Evolutionary conservation across 176 grass and related monocot species (phyloP).

Genomic region (Raddia guianensis): DNA sequence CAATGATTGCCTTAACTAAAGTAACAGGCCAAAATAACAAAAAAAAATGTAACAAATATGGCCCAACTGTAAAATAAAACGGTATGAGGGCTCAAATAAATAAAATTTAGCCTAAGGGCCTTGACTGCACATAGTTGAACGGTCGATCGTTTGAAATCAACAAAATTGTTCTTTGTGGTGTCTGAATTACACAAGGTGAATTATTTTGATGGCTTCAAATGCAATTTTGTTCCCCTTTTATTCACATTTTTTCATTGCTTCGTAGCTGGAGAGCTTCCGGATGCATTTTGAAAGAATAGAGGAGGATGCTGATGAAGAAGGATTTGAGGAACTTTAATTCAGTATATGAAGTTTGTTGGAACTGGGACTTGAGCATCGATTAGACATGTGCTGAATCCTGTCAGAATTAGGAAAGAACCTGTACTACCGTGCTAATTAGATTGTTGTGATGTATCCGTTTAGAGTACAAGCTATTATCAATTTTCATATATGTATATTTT

Average conservation of each 20-base stretch:
- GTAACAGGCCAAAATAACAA: background rate
- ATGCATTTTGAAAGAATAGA: conserved; percentile 64
- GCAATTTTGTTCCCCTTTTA: background rate
- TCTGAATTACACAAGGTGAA: conserved; percentile 24
- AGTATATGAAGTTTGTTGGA: background rate
- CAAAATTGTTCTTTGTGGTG: background rate
- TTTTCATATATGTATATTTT: background rate
- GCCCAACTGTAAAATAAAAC: background rate
- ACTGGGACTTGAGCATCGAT: background rate
- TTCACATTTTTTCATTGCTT: conserved; percentile 9
- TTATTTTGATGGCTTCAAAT: background rate
- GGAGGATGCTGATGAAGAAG: conserved; percentile 65
- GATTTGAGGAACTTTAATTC: conserved; percentile 70
- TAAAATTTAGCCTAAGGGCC: background rate
- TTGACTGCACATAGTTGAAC: background rate
- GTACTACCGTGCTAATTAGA: background rate
- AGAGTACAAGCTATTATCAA: background rate
- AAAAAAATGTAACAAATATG: background rate
- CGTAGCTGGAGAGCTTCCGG: conserved; percentile 69
- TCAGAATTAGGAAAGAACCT: background rate
- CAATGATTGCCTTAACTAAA: background rate
- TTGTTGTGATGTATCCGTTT: background rate
- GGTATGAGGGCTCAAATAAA: background rate
- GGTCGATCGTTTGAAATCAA: background rate
- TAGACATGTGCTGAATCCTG: background rate